Base-by-base conservation (phyloP, 169 alveolate species). In the Plasmodium adleri region DNA sequence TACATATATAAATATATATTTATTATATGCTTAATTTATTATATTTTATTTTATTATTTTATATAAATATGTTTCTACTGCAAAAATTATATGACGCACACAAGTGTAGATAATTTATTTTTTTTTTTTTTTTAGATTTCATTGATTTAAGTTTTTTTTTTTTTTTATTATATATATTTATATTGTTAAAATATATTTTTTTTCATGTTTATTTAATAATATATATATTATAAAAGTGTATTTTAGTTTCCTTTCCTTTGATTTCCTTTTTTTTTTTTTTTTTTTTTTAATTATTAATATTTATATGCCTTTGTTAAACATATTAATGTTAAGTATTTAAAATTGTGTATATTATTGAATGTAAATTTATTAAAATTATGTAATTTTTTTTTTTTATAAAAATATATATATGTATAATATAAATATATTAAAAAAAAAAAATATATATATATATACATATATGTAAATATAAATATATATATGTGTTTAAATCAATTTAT, bases 361-460 rank as follows among this genome's bases (percentile, higher is more conserved):
- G 39, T 28, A 28, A 28, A 28, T 28, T 28, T 28, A 28, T 28
- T 28, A 28, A 28, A 28, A 28, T 28, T 28, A 28, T 28, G 39
- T 28, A 28, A 28, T 28, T 1, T 28, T 28, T 28, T 28, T 28
- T 28, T 28, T 28, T 28, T 28, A 28, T 54, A 54, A 54, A 54
- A 7, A 9, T 54, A 54, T 54, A 50, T 7, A 20, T 54, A 54
- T 54, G 20, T 54, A 54, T 54, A 54, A 5, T 54, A 28, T 67
- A 10, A 47, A 47, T n/a, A 58, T 58, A 32, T 13, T 7, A 26
- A 15, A 50, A 26, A 24, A 47, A 49, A 71, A 22, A 17, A 43
- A 56, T 47, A 20, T 12, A 45, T 70, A 70, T 56, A 43, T 47
- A 50, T 60, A 71, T 71, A 32, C 13, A 49, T 58, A 43, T 9